Evolutionary conservation across 495 filamentous ascomycete species (phyloP).

Genomic region (Rhypophila decipiens): DNA sequence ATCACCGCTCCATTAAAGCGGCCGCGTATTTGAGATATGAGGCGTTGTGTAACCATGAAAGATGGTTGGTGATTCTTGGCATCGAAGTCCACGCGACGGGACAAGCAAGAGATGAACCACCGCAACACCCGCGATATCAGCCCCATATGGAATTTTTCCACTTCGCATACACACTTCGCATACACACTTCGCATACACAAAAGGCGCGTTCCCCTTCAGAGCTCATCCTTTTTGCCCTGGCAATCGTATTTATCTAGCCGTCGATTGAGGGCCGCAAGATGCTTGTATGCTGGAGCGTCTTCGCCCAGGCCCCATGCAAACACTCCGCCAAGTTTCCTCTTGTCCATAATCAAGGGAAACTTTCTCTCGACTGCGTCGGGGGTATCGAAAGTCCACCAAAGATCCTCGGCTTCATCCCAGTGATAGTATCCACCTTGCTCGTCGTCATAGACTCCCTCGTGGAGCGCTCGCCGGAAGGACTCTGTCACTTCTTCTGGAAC

Average conservation of each 20-base stretch:
- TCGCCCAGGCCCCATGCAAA: conserved; percentile 73
- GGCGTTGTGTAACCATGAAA: no score
- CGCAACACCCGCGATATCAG: no score
- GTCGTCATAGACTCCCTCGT: conserved; percentile 51
- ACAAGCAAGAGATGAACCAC: no score
- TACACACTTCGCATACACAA: no score
- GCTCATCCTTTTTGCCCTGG: conserved; percentile 14
- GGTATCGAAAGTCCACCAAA: conserved; percentile 77
- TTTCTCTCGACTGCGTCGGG: conserved; percentile 55
- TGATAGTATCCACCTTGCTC: conserved; percentile 61
- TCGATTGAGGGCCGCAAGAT: conserved; percentile 52
- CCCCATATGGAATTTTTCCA: no score
- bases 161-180: no score
- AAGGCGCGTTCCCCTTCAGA: conserved; percentile 14
- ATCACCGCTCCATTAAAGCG: no score
- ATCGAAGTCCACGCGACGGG: no score
- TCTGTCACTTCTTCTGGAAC: conserved; percentile 38
- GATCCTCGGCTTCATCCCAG: conserved; percentile 50
- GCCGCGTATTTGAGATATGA: no score
- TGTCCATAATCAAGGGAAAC: conserved; percentile 53
- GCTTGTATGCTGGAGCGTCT: conserved; percentile 54
- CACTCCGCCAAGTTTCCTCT: conserved; percentile 57
- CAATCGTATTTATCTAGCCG: conserved; percentile 12
- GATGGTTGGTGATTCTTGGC: no score
- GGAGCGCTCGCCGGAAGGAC: conserved; percentile 46